Percentiles rank a stretch among this genome's conserved stretches.
These are phyloP conservation scores for Aechmea fasciata DNA, from an alignment of 176 grass and related monocot genomes.

Conservation along the genomic window DNA sequence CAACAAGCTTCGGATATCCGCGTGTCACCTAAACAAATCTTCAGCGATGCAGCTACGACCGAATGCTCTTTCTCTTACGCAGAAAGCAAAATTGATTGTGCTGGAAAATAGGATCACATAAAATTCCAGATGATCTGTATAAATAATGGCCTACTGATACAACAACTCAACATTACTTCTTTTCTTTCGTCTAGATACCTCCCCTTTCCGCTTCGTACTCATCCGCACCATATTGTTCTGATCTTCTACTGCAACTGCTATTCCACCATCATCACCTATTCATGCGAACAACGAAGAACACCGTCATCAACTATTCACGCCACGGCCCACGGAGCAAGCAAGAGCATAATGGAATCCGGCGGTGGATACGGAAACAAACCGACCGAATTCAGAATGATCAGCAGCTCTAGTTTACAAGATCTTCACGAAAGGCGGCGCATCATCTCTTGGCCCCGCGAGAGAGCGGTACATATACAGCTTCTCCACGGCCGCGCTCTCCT, in stretches of 20 bases:
- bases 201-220: constrained; percentile 4
- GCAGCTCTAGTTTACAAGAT: constrained; percentile 39
- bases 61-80: constrained; percentile 4
- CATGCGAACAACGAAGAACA: background rate
- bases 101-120: background rate
- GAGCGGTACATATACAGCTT: constrained; percentile 97
- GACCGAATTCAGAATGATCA: constrained; percentile 12
- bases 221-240: background rate
- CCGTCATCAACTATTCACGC: background rate
- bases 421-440: constrained; percentile 65
- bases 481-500: constrained; percentile 37
- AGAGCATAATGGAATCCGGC: constrained; percentile 1
- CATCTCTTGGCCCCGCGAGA: constrained; percentile 71
- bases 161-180: background rate
- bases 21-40: background rate
- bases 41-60: background rate
- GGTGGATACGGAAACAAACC: constrained; percentile 16
- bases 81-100: background rate
- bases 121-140: background rate
- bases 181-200: background rate
- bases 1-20: background rate
- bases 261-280: background rate
- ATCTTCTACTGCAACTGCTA: background rate
- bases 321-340: background rate
- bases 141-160: constrained; percentile 3